A percentile compares a stretch with the other conserved stretches of the same genome.
These are phyloP conservation scores for Neurospora africana DNA, from an alignment of 495 filamentous ascomycete species.

Conservation along the genomic window DNA sequence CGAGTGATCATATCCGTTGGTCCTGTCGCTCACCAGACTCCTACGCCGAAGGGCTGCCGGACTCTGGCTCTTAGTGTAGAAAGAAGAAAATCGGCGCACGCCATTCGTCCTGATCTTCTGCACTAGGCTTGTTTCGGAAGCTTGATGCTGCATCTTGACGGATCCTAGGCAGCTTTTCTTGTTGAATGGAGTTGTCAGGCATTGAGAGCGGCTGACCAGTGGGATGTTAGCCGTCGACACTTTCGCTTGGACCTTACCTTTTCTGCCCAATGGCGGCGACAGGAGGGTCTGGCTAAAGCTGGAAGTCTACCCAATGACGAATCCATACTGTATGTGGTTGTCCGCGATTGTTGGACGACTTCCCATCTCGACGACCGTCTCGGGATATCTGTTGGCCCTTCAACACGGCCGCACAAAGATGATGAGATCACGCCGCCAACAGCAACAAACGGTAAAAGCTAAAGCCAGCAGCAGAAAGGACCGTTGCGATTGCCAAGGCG, in stretches of 20 bases:
- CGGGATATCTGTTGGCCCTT: neutral
- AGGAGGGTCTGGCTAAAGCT: conserved; percentile 23
- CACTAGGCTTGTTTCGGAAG: conserved; percentile 12
- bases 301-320: conserved; percentile 32
- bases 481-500: neutral
- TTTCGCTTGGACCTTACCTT: conserved; percentile 23
- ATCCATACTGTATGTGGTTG: conserved; percentile 13
- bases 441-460: neutral
- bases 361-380: neutral
- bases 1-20: neutral
- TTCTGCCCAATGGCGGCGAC: conserved; percentile 33
- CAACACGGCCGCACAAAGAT: neutral
- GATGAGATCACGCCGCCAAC: neutral
- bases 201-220: conserved; percentile 15
- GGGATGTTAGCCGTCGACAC: conserved; percentile 16
- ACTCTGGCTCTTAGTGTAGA: neutral
- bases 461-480: neutral
- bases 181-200: conserved; percentile 7
- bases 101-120: neutral
- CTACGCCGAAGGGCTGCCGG: neutral
- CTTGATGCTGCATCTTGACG: conserved; percentile 11
- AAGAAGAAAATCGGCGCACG: neutral
- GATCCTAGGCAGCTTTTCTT: conserved; percentile 4
- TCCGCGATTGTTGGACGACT: conserved; percentile 22
- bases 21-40: neutral